Evolutionary conservation across 768 basidiomycete genomes (phyloP).

Genomic region (Tulasnella sp.): DNA sequence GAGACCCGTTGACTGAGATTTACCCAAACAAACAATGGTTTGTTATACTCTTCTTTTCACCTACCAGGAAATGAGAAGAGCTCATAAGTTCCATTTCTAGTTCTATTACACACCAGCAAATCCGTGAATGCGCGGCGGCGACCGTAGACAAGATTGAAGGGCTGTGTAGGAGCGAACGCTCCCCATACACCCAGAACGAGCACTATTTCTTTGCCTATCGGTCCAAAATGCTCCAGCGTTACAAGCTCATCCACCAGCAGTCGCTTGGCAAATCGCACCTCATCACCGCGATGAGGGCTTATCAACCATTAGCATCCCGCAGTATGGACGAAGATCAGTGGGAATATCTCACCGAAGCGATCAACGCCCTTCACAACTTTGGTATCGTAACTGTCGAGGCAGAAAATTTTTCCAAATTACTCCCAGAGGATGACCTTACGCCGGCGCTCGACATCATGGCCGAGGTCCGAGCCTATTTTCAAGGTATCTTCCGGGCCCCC

Average conservation of each 20-base stretch:
- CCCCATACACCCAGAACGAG: slow-evolving; percentile 14
- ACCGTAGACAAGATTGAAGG: slow-evolving; percentile 1
- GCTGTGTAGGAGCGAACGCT: not conserved
- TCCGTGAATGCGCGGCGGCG: not conserved
- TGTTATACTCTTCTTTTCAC: too few relatives aligned
- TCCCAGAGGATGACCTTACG: not conserved
- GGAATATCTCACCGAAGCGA: not conserved
- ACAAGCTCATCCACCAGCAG: slow-evolving; percentile 1
- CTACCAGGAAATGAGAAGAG: too few relatives aligned
- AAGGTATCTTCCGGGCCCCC: slow-evolving; percentile 7
- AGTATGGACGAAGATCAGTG: not conserved
- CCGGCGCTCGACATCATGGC: slow-evolving; percentile 10
- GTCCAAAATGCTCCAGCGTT: not conserved
- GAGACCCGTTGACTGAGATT: too few relatives aligned
- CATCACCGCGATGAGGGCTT: not conserved
- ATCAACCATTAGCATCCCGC: not conserved
- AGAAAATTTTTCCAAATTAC: slow-evolving; percentile 24
- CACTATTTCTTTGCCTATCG: slow-evolving; percentile 7
- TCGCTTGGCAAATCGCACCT: not conserved
- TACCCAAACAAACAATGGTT: too few relatives aligned
- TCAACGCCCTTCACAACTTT: slow-evolving; percentile 32
- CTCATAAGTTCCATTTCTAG: not conserved
- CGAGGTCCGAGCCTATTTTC: not conserved
- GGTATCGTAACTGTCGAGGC: slow-evolving; percentile 43
- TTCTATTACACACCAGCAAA: not conserved